phyloP scores from a whole-genome alignment of 345 rosid species.

The Acer negundo region DNA sequence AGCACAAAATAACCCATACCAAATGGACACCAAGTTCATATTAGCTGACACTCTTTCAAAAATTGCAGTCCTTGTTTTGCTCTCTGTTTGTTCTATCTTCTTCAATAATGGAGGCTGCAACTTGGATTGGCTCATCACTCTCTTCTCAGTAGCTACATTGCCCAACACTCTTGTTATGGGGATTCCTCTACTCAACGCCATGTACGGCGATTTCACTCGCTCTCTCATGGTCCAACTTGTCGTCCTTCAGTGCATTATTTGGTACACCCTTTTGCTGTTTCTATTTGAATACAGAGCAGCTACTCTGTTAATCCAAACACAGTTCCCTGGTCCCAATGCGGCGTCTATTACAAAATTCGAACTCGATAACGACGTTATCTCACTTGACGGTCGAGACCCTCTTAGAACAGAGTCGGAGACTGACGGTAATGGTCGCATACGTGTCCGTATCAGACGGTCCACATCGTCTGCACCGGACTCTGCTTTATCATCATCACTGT shows the following conservation, averaged over 20 bases:
- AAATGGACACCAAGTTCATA: conserved; percentile 52
- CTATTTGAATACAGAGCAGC: conserved; percentile 58
- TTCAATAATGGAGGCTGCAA: conserved; percentile 24
- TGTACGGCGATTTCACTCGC: conserved; percentile 55
- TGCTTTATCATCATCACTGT: conserved; percentile 45
- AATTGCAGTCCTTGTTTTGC: conserved; percentile 32
- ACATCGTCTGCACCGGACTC: conserved; percentile 55
- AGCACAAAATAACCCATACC: conserved; percentile 48
- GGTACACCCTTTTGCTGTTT: conserved; percentile 54
- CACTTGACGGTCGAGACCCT: conserved; percentile 55
- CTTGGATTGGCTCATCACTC: conserved; percentile 56
- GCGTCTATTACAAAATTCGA: conserved; percentile 48
- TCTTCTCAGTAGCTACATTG: conserved; percentile 48
- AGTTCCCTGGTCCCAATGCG: conserved; percentile 44
- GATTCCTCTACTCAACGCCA: conserved; percentile 54
- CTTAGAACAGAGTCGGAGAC: conserved; percentile 52
- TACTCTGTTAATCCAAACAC: conserved; percentile 37
- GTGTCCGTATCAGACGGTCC: conserved; percentile 51
- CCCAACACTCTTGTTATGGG: conserved; percentile 67
- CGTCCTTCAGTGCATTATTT: conserved; percentile 53
- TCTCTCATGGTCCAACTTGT: conserved; percentile 58
- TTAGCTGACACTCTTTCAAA: conserved; percentile 49
- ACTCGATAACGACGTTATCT: conserved; percentile 52
- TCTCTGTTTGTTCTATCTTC: conserved; percentile 32
- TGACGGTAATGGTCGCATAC: conserved; percentile 41